Conservation (phyloP, 2,329 filamentous ascomycete species). For the Hypoxylon sp. region DNA sequence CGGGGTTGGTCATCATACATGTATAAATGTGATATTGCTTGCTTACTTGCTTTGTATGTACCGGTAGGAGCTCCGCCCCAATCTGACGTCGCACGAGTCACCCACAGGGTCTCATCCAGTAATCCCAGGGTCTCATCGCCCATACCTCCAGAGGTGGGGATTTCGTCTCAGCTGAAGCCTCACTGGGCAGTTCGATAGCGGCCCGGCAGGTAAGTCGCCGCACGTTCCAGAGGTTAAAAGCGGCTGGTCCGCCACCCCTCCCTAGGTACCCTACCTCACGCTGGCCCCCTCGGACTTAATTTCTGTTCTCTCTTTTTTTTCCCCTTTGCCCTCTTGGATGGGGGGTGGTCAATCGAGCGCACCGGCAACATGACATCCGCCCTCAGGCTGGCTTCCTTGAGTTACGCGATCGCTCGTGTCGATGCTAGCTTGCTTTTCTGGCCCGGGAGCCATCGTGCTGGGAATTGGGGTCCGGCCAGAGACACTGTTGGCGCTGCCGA, state of each 20-base stretch:
- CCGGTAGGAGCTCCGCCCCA: conserved; percentile 39
- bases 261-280: not conserved
- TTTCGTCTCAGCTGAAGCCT: conserved; percentile 47
- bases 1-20: conserved; percentile 22
- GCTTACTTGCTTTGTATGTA: conserved; percentile 40
- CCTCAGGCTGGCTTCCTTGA: conserved; percentile 52
- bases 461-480: conserved; percentile 52
- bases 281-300: conserved; percentile 28
- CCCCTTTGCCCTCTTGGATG: conserved; percentile 38
- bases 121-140: conserved; percentile 46
- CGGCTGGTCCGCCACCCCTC: conserved; percentile 38
- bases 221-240: conserved; percentile 44
- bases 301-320: conserved; percentile 34
- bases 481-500: conserved; percentile 38
- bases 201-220: conserved; percentile 43
- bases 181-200: conserved; percentile 45
- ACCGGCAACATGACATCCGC: conserved; percentile 50
- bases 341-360: conserved; percentile 42
- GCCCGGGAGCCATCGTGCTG: conserved; percentile 37
- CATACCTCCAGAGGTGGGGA: conserved; percentile 44
- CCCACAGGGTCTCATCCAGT: conserved; percentile 43
- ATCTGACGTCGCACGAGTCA: conserved; percentile 44
- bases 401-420: conserved; percentile 49
- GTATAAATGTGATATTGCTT: conserved; percentile 36
- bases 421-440: conserved; percentile 48